Percentiles rank a stretch among this genome's conserved stretches.
phyloP scores from a whole-genome alignment of 371 early-diverging fungal species.

The Choanephora cucurbitarum region DNA sequence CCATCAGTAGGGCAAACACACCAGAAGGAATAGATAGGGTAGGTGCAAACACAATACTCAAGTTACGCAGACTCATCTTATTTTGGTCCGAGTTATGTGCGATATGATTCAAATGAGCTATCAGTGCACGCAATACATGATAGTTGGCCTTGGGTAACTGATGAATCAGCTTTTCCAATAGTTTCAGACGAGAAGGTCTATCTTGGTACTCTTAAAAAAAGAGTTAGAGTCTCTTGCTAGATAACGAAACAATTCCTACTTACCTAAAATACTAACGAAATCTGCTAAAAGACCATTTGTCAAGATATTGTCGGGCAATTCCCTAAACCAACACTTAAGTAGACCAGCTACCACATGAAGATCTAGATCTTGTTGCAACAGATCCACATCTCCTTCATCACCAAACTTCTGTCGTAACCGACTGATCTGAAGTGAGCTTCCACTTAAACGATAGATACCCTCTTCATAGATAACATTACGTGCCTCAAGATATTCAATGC shows the following conservation, averaged over 20 bases:
- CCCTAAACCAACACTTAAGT: conserved; percentile 80
- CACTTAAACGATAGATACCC: conserved; percentile 84
- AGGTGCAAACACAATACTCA: conserved; percentile 74
- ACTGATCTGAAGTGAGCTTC: conserved; percentile 62
- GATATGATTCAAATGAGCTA: conserved; percentile 62
- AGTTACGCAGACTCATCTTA: conserved; percentile 71
- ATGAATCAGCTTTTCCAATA: conserved; percentile 54
- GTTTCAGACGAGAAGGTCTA: conserved; percentile 52
- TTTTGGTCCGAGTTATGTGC: conserved; percentile 57
- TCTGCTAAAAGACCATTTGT: conserved; percentile 64
- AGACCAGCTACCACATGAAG: conserved; percentile 81
- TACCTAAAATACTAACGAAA: conserved; percentile 62
- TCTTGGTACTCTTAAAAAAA: conserved; percentile 61
- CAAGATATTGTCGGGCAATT: conserved; percentile 72
- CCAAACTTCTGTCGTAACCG: conserved; percentile 68
- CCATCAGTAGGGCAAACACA: conserved; percentile 62
- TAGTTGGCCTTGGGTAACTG: conserved; percentile 62
- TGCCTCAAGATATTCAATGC: conserved; percentile 82
- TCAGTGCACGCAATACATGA: conserved; percentile 55
- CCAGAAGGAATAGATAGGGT: conserved; percentile 68
- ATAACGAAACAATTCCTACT: too few species aligned
- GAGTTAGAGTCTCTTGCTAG: too few species aligned
- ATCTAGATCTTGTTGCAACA: conserved; percentile 60
- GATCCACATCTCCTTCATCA: conserved; percentile 60
- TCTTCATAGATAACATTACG: conserved; percentile 75